Evolutionary conservation across 176 grass and related monocot species (phyloP).

Genomic region (Tillandsia leiboldiana): DNA sequence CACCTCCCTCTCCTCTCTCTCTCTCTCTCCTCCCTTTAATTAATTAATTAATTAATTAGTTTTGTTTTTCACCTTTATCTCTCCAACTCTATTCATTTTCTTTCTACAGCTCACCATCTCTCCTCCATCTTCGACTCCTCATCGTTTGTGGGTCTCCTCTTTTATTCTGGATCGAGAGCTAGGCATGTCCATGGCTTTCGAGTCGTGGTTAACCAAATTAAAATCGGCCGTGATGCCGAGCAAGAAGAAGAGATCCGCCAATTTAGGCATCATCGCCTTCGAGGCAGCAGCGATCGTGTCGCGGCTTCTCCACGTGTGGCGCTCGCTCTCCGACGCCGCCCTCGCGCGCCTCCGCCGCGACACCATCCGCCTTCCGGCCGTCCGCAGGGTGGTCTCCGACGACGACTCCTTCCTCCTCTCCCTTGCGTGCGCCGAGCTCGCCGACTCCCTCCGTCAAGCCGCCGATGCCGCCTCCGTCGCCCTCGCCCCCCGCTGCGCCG

Average conservation of each 20-base stretch:
- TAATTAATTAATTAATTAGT: too few relatives aligned
- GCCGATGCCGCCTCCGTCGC: constrained; percentile 29
- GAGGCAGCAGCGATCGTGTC: constrained; percentile 68
- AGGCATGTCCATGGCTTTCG: constrained; percentile 41
- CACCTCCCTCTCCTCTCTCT: too few relatives aligned
- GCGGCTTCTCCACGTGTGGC: constrained; percentile 59
- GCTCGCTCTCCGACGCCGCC: constrained; percentile 42
- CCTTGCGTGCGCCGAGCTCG: constrained; percentile 61
- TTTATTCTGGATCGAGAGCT: background rate
- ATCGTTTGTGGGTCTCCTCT: background rate
- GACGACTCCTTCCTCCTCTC: constrained; percentile 50
- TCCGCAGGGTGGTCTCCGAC: constrained; percentile 73
- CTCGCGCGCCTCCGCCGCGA: constrained; percentile 47
- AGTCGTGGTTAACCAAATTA: constrained; percentile 72
- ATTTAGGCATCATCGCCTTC: constrained; percentile 67
- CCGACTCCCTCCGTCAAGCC: constrained; percentile 44
- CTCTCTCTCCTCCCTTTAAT: too few relatives aligned
- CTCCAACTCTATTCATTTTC: constrained; percentile 10
- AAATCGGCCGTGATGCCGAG: constrained; percentile 4
- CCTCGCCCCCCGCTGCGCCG: constrained; percentile 38
- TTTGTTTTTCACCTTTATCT: too few relatives aligned
- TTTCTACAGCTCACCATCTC: background rate
- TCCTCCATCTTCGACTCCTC: background rate
- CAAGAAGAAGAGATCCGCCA: constrained; percentile 5
- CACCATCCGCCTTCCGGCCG: constrained; percentile 39